A percentile compares a stretch with the other conserved stretches of the same genome.
Evolutionary conservation across 2,329 filamentous ascomycete genomes (phyloP).

Genomic region (Byssoonygena ceratinophila): DNA sequence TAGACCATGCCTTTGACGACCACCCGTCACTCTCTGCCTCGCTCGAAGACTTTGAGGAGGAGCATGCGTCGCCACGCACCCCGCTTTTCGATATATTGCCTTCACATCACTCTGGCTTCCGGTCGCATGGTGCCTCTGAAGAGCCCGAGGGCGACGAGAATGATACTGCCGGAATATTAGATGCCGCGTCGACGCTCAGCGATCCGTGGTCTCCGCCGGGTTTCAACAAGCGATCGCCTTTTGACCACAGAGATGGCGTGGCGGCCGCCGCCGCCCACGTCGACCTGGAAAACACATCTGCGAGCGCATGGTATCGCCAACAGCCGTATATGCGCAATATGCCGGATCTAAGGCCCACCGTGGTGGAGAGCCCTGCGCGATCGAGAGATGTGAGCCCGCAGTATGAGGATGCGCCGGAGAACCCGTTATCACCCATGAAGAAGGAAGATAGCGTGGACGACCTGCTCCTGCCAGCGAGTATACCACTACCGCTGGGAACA

Average conservation of each 20-base stretch:
- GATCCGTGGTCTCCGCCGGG: slow-evolving; percentile 57
- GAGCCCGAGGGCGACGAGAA: slow-evolving; percentile 34
- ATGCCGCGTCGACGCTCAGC: slow-evolving; percentile 33
- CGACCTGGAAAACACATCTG: slow-evolving; percentile 31
- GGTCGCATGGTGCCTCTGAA: slow-evolving; percentile 42
- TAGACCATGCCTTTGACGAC: slow-evolving; percentile 45
- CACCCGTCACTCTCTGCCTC: slow-evolving; percentile 51
- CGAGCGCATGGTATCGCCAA: slow-evolving; percentile 47
- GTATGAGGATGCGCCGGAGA: slow-evolving; percentile 48
- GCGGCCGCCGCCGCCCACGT: no score
- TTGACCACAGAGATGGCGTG: slow-evolving; percentile 25
- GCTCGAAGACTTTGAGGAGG: slow-evolving; percentile 54
- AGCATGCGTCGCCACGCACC: slow-evolving; percentile 36
- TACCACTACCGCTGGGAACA: slow-evolving; percentile 45
- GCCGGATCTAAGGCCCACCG: slow-evolving; percentile 34
- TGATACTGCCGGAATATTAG: slow-evolving; percentile 15
- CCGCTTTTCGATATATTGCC: slow-evolving; percentile 44
- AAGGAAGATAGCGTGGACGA: slow-evolving; percentile 36
- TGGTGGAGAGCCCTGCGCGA: slow-evolving; percentile 38
- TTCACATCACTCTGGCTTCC: slow-evolving; percentile 55
- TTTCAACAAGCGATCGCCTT: slow-evolving; percentile 30
- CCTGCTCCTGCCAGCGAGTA: slow-evolving; percentile 44
- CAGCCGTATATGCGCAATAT: slow-evolving; percentile 39
- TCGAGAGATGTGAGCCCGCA: slow-evolving; percentile 51
- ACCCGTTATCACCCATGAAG: slow-evolving; percentile 23